Percentiles rank a stretch among this genome's conserved stretches.
Conservation (phyloP, 768 basidiomycete species). For the Leucosporidium creatinivorum region DNA sequence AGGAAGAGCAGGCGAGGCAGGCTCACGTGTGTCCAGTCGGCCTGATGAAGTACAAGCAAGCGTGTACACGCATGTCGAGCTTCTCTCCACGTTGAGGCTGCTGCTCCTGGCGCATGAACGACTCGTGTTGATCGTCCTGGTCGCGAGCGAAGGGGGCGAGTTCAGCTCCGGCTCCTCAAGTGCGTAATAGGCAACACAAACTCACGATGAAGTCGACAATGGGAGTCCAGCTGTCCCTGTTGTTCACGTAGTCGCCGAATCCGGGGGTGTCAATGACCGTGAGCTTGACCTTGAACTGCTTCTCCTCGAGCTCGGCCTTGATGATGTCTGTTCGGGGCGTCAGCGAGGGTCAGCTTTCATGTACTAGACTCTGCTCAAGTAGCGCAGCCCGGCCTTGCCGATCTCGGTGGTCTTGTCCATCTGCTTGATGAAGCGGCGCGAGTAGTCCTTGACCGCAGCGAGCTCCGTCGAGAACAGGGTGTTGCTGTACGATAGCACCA, state of each 20-base stretch:
- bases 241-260: conserved; percentile 99
- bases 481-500: conserved; percentile 65
- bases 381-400: conserved; percentile 3
- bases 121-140: conserved; percentile 46
- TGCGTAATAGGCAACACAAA: background rate
- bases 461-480: conserved; percentile 98
- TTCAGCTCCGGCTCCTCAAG: too few species aligned
- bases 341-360: conserved; percentile 45
- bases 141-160: background rate
- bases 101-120: conserved; percentile 70
- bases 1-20: background rate
- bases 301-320: conserved; percentile 98
- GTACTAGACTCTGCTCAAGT: background rate
- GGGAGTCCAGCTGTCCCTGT: conserved; percentile 95
- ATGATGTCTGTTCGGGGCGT: conserved; percentile 60
- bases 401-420: conserved; percentile 93
- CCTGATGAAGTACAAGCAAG: conserved; percentile 93
- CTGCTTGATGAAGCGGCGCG: conserved; percentile 81
- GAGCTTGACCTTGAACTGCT: conserved; percentile 98
- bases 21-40: conserved; percentile 93
- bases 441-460: conserved; percentile 83
- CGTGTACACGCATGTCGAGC: conserved; percentile 90
- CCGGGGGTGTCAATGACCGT: conserved; percentile 98
- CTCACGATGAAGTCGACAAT: conserved; percentile 85
- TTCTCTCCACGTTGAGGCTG: conserved; percentile 93